These are phyloP conservation scores for Zygosaccharomyces bisporus DNA, from an alignment of 805 yeast species.

Conservation along the genomic window DNA sequence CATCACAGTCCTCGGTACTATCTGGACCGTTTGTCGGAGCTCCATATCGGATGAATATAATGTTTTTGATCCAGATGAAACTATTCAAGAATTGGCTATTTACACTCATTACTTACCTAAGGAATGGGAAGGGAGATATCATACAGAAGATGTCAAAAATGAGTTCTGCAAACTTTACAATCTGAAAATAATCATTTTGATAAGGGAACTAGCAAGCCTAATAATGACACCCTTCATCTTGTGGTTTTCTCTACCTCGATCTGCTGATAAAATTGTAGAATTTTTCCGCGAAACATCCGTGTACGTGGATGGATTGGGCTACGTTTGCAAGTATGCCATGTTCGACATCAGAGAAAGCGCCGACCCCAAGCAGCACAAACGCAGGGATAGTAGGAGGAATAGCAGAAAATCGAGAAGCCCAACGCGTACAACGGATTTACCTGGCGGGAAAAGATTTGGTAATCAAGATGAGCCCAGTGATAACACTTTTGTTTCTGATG, in stretches of 20 bases:
- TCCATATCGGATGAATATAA: conserved; percentile 60
- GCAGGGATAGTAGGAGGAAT: conserved; percentile 26
- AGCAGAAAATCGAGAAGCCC: conserved; percentile 15
- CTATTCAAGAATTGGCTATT: conserved; percentile 72
- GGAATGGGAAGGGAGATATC: conserved; percentile 81
- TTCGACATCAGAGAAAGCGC: conserved; percentile 52
- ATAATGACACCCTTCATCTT: conserved; percentile 84
- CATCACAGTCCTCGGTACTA: conserved; percentile 80
- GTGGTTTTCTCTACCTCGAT: conserved; percentile 74
- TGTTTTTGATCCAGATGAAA: conserved; percentile 91
- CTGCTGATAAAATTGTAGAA: conserved; percentile 75
- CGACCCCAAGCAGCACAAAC: conserved; percentile 4
- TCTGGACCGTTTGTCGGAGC: conserved; percentile 78
- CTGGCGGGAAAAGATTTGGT: conserved; percentile 4
- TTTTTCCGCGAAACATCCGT: conserved; percentile 86
- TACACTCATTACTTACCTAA: conserved; percentile 88
- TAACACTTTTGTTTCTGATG: conserved; percentile 14
- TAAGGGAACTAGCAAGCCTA: conserved; percentile 78
- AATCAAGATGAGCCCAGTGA: conserved; percentile 8
- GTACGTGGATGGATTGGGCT: conserved; percentile 91
- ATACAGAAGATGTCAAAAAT: conserved; percentile 75
- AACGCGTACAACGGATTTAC: conserved; percentile 14
- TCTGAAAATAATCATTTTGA: conserved; percentile 61
- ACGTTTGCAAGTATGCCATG: conserved; percentile 92
- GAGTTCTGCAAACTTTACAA: conserved; percentile 80